Base-by-base conservation (phyloP, 1,139 yeast species). In the Debaryomyces robertsiae region DNA sequence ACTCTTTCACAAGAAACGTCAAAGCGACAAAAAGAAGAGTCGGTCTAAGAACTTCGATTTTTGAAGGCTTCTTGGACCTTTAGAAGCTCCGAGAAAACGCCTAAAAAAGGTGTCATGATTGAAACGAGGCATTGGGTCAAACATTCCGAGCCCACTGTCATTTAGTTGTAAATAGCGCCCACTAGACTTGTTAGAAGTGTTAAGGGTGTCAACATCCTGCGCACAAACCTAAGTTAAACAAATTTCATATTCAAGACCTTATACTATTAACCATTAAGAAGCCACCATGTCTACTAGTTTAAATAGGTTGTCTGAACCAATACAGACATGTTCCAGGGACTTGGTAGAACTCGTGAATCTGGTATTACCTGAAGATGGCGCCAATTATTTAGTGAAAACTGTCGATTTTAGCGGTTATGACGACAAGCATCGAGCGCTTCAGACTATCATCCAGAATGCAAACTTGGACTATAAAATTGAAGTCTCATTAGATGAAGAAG, bases 1-100 rank as follows among this genome's bases (percentile, higher is more conserved):
- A 36, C 56, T 82, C 29, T 63, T 65, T 40, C 58, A 63, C 13
- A 87, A 87, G 60, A 78, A 78, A 60, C 55, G 63, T 32, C 66
- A 64, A 3, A 69, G 84, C 18, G 77, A 76, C 16, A 84, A 79
- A 64, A 84, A 82, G 61, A 71, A 71, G 47, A 54, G 63, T 18
- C 58, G 90, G 27, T 60, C 67, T 3, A 69, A 65, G 56, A 61
- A 60, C 36, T 65, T 72, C 46, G 75, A 69, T 24, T 7, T 41
- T 7, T 45, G 31, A 30, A 15, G n/a, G n/a, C n/a, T n/a, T n/a
- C n/a, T n/a, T n/a, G n/a, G n/a, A n/a, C n/a, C n/a, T n/a, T n/a
- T n/a, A n/a, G n/a, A n/a, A n/a, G n/a, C n/a, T n/a, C n/a, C 15
- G 14, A 13, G 19, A 7, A 2, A 30, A 16, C 1, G n/a, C 18